Conservation (phyloP, 345 rosid genomes). For the Citrus australasica region DNA sequence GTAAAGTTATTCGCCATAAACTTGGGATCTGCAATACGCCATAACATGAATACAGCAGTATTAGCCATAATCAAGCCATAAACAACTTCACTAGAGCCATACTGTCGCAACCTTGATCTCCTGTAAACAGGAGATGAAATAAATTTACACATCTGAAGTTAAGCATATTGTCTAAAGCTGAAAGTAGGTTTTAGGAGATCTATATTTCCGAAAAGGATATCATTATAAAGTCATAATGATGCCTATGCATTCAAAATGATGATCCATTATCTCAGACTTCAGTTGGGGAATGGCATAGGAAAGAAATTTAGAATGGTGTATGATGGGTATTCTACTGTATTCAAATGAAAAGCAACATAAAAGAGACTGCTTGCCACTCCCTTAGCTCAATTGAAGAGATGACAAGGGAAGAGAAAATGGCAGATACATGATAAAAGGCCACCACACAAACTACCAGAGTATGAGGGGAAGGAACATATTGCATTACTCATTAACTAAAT, state of each 20-base stretch:
- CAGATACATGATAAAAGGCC: background rate
- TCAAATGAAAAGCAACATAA: background rate
- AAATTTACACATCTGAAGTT: constrained; percentile 1
- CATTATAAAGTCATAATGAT: background rate
- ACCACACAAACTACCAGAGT: background rate
- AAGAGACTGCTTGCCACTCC: background rate
- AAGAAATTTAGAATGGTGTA: background rate
- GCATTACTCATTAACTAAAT: background rate
- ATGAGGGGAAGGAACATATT: background rate
- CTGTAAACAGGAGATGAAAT: constrained; percentile 39
- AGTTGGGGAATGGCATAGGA: background rate
- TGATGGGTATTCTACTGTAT: background rate
- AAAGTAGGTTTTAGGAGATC: background rate
- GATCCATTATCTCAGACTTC: background rate
- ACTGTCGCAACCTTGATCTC: constrained; percentile 53
- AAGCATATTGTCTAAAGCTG: background rate
- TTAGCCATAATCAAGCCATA: constrained; percentile 66
- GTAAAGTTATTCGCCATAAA: constrained; percentile 81
- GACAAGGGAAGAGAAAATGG: background rate
- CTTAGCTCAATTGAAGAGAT: background rate
- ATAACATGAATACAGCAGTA: constrained; percentile 61
- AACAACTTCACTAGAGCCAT: constrained; percentile 45
- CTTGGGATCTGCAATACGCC: constrained; percentile 51
- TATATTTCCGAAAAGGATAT: background rate
- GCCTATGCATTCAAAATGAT: background rate